Evolutionary conservation across 2,329 filamentous ascomycete genomes (phyloP), one percentile per base, ranked within the genome.

Genomic region (Zasmidium cellare): DNA sequence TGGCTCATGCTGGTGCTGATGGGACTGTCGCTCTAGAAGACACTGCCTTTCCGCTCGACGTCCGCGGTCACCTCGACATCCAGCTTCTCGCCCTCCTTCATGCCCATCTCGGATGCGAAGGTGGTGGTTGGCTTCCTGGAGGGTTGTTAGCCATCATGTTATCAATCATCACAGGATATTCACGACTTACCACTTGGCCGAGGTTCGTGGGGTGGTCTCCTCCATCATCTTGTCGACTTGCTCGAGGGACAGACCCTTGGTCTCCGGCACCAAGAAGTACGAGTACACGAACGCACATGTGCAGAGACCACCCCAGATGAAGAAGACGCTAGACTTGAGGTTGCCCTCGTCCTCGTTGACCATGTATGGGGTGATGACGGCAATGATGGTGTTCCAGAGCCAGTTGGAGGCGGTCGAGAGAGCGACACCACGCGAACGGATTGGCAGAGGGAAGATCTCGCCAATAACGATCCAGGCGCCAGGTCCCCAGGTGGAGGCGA

Each of bases 151-250:
- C 35, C 3, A 41, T 41, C 35, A 41, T 41, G 35, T 41, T n/a
- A 14, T n/a, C n/a, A n/a, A n/a, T n/a, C n/a, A n/a, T n/a, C n/a
- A n/a, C n/a, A n/a, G 49, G 69, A 75, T 46, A 89, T 89, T 75
- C 82, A 84, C 28, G 16, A n/a, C 35, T 41, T 41, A 41, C 90
- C 91, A 94, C 78, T 86, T 87, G 77, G 84, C 79, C 2, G 89
- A 92, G 18, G 84, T 91, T 65, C 89, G 86, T 38, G 91, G 89
- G 19, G 84, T 91, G 41, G 84, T 86, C 84, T 96, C 90, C 80
- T 92, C 90, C 82, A 94, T 86, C 90, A 96, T 93, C 77, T 90
- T 84, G 71, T 96, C 91, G 57, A 96, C 87, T 75, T 96, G 84
- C 75, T 96, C 91, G 19, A 96, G 83, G 0, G 84, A 87, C n/a